Evolutionary conservation across 176 grass and related monocot species (phyloP).

Genomic region (Hyparrhenia diplandra): DNA sequence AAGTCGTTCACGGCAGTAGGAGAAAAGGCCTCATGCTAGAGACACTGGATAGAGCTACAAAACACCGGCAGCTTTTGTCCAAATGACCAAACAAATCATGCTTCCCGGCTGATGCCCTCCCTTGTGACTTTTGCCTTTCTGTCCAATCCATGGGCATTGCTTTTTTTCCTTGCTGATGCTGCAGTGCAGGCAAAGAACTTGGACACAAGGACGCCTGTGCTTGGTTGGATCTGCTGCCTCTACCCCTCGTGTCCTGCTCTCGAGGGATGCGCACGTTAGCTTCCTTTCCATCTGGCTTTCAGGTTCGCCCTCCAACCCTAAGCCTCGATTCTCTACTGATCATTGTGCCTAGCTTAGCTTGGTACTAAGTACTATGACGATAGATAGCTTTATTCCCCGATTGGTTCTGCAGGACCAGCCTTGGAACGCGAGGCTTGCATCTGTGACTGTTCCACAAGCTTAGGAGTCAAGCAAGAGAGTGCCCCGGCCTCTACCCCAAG

Average conservation of each 20-base stretch:
- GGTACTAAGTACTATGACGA: no score
- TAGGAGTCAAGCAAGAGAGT: constrained; percentile 30
- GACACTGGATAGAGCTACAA: background rate
- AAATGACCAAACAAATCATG: background rate
- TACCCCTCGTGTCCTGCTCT: background rate
- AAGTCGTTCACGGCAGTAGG: background rate
- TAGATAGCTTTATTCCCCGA: constrained; percentile 25
- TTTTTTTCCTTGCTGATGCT: background rate
- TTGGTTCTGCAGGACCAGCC: constrained; percentile 17
- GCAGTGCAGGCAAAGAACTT: constrained; percentile 6
- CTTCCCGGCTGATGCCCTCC: background rate
- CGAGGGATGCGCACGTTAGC: no score
- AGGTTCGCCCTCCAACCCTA: background rate
- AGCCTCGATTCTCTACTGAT: constrained; percentile 7
- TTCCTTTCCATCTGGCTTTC: constrained; percentile 21
- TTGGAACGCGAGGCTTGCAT: constrained; percentile 23
- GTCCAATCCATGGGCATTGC: no score
- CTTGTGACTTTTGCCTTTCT: background rate
- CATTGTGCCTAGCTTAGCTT: background rate
- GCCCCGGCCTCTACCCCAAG: constrained; percentile 35
- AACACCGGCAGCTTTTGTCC: background rate
- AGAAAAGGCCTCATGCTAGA: background rate
- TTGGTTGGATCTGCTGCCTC: background rate
- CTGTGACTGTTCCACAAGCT: constrained; percentile 22
- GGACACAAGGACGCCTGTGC: background rate